phyloP scores from a whole-genome alignment of 2,329 filamentous ascomycete species.

The Fusarium multiceps region DNA sequence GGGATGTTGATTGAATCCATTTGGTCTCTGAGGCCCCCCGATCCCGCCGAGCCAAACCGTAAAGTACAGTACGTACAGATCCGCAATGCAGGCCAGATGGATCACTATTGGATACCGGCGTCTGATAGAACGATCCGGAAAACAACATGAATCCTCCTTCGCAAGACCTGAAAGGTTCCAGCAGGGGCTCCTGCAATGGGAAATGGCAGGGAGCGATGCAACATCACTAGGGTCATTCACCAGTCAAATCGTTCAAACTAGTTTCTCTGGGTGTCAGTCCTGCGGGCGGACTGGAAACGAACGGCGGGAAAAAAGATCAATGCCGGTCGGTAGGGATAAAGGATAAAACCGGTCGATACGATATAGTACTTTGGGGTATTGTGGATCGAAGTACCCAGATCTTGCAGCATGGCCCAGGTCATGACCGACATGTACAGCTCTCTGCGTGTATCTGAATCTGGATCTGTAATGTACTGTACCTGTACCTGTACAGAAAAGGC shows the following conservation, averaged over 20 bases:
- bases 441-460: background rate
- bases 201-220: slow-evolving; percentile 31
- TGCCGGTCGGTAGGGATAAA: slow-evolving; percentile 4
- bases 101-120: slow-evolving; percentile 6
- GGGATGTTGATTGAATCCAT: background rate
- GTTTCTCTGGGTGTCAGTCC: slow-evolving; percentile 36
- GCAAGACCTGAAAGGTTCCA: slow-evolving; percentile 10
- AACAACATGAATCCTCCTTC: slow-evolving; percentile 21
- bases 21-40: slow-evolving; percentile 12
- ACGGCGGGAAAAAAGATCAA: slow-evolving; percentile 9
- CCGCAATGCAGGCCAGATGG: slow-evolving; percentile 1
- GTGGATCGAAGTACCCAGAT: slow-evolving; percentile 37
- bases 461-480: background rate
- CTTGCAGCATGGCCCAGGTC: slow-evolving; percentile 27
- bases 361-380: slow-evolving; percentile 20
- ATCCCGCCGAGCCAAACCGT: slow-evolving; percentile 11
- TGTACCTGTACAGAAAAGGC: background rate
- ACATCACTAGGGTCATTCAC: slow-evolving; percentile 22
- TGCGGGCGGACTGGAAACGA: slow-evolving; percentile 4
- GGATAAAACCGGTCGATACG: slow-evolving; percentile 27
- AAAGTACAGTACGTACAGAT: background rate
- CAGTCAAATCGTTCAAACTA: slow-evolving; percentile 41
- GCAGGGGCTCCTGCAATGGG: slow-evolving; percentile 30
- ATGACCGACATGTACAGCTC: slow-evolving; percentile 20
- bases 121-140: slow-evolving; percentile 12